Evolutionary conservation across 257 asterid species (phyloP).

Genomic region (Echites panduratus): DNA sequence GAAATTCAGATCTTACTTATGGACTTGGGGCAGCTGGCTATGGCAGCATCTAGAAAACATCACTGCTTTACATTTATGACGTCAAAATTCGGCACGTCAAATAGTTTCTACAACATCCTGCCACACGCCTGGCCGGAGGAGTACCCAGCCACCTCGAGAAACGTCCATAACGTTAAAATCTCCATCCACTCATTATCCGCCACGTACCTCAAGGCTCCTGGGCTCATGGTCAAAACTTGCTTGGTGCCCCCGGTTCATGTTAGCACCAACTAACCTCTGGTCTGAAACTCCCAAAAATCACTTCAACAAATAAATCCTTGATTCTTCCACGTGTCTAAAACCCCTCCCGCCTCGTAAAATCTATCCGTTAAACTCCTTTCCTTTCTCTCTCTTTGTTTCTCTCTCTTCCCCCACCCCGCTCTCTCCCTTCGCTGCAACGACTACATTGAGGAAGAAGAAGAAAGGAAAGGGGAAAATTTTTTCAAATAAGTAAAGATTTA

Average conservation of each 20-base stretch:
- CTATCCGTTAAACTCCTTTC: conserved; percentile 55
- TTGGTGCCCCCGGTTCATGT: conserved; percentile 12
- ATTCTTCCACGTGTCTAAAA: conserved; percentile 39
- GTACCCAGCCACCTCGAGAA: conserved; percentile 19
- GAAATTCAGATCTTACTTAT: too few species aligned
- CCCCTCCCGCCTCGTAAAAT: conserved; percentile 35
- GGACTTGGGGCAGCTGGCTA: too few species aligned
- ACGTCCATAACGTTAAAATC: conserved; percentile 28
- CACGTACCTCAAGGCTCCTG: conserved; percentile 20
- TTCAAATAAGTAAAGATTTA: background rate
- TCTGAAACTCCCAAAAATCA: background rate
- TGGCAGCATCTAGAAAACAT: background rate
- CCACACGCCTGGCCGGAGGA: background rate
- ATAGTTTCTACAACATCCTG: background rate
- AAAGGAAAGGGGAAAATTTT: background rate
- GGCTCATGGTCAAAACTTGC: conserved; percentile 6
- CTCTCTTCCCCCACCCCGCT: conserved; percentile 10
- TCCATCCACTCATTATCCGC: conserved; percentile 10
- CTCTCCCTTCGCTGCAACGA: conserved; percentile 24
- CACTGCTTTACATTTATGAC: background rate
- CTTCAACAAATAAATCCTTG: background rate
- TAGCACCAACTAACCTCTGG: conserved; percentile 2
- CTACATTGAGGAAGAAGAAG: conserved; percentile 18
- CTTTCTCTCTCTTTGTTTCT: conserved; percentile 11
- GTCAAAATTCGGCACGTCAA: background rate